Percentiles rank a stretch among this genome's conserved stretches.
These are phyloP conservation scores for Ganoderma multipileum DNA, from an alignment of 1,284 basidiomycete genomes.

Conservation along the genomic window DNA sequence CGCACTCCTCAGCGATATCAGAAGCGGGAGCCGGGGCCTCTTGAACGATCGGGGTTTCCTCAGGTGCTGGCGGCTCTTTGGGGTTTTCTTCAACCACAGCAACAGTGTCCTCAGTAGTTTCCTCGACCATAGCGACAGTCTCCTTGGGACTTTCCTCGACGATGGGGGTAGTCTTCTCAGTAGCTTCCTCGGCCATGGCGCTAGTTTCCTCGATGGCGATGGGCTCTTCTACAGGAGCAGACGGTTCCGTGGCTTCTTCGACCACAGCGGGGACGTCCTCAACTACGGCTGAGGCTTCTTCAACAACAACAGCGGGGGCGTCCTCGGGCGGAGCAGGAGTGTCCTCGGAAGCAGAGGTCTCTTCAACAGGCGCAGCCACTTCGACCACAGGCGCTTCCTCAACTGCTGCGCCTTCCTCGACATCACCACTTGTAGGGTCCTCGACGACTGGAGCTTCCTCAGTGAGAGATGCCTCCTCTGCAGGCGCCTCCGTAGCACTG, in stretches of 20 bases:
- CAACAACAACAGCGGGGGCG: constrained; percentile 2
- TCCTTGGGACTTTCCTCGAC: constrained; percentile 9
- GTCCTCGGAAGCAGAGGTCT: constrained; percentile 4
- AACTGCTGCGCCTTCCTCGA: constrained; percentile 8
- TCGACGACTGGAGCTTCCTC: constrained; percentile 15
- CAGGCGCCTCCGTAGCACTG: background rate
- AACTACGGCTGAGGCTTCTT: background rate
- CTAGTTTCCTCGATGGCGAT: constrained; percentile 6
- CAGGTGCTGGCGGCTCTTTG: constrained; percentile 4
- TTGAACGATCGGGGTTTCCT: constrained; percentile 9
- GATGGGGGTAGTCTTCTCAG: background rate
- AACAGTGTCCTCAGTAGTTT: background rate
- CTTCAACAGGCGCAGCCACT: constrained; percentile 13
- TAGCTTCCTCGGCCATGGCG: background rate
- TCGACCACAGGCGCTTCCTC: constrained; percentile 13
- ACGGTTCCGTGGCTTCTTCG: constrained; percentile 1
- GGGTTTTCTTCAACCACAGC: background rate
- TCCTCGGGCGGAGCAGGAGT: constrained; percentile 13
- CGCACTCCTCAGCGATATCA: background rate
- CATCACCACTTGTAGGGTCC: background rate
- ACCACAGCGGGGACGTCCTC: constrained; percentile 8
- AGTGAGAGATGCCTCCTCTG: constrained; percentile 9
- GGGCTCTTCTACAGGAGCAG: constrained; percentile 7
- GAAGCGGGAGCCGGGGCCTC: constrained; percentile 6
- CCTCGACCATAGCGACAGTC: background rate